Evolutionary conservation across 106 monocot species (phyloP).

Genomic region (Acanthochlamys bracteata): DNA sequence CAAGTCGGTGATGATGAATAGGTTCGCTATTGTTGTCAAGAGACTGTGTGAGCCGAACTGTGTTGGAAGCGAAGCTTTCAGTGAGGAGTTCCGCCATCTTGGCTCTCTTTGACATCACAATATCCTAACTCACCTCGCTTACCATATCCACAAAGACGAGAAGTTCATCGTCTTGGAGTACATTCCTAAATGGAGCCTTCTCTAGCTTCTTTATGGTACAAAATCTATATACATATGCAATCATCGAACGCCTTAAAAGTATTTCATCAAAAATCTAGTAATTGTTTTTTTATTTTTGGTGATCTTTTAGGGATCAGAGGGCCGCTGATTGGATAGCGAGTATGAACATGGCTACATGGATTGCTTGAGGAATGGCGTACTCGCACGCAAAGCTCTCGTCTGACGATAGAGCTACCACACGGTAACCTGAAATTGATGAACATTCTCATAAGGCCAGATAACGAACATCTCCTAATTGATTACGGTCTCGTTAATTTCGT

Average conservation of each 20-base stretch:
- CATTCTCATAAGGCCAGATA: conserved; percentile 31
- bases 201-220: conserved; percentile 55
- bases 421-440: conserved; percentile 59
- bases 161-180: conserved; percentile 58
- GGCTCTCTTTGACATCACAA: conserved; percentile 48
- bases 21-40: conserved; percentile 47
- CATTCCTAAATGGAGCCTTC: conserved; percentile 43
- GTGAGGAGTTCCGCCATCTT: conserved; percentile 32
- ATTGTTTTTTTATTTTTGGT: background rate
- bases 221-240: background rate
- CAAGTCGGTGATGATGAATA: conserved; percentile 57
- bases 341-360: conserved; percentile 26
- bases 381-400: conserved; percentile 35
- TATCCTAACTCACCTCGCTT: conserved; percentile 44
- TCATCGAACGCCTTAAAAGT: background rate
- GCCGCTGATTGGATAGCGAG: conserved; percentile 41
- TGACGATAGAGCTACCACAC: conserved; percentile 38
- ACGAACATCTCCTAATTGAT: conserved; percentile 39
- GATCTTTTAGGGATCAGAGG: conserved; percentile 28
- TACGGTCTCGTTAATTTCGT: conserved; percentile 37
- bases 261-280: background rate
- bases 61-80: conserved; percentile 31
- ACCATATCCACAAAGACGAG: conserved; percentile 58
- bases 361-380: conserved; percentile 38
- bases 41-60: conserved; percentile 41